phyloP scores from a whole-genome alignment of 768 basidiomycete genomes.

The Podaxis mareebaensis region DNA sequence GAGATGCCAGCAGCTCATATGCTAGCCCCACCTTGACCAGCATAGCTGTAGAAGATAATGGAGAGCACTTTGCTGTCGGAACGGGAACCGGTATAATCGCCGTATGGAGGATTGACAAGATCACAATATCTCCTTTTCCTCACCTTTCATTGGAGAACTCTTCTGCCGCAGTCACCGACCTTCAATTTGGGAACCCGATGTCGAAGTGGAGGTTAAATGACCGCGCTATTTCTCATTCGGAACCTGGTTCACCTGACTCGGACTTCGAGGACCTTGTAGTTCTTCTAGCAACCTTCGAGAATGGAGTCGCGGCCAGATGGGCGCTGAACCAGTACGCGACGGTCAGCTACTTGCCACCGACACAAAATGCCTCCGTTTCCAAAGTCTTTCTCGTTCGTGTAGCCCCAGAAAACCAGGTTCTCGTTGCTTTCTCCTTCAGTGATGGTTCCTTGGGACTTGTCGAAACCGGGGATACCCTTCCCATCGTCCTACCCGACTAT shows the following conservation, averaged over 20 bases:
- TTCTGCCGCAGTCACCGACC: slow-evolving; percentile 51
- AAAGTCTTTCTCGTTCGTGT: slow-evolving; percentile 52
- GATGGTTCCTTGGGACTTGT: slow-evolving; percentile 69
- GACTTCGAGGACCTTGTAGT: slow-evolving; percentile 21
- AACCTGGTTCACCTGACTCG: slow-evolving; percentile 32
- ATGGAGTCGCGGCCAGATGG: slow-evolving; percentile 61
- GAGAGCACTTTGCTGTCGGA: slow-evolving; percentile 68
- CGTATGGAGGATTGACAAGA: slow-evolving; percentile 57
- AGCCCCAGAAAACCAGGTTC: slow-evolving; percentile 42
- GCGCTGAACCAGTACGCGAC: slow-evolving; percentile 33
- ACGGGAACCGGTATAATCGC: slow-evolving; percentile 66
- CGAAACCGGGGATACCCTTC: slow-evolving; percentile 48
- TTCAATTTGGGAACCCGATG: slow-evolving; percentile 43
- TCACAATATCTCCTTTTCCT: slow-evolving; percentile 35
- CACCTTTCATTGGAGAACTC: slow-evolving; percentile 43
- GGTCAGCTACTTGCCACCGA: slow-evolving; percentile 43
- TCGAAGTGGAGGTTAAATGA: slow-evolving; percentile 14
- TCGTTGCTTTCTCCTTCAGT: slow-evolving; percentile 61
- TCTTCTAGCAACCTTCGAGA: slow-evolving; percentile 57
- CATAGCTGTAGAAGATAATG: slow-evolving; percentile 62
- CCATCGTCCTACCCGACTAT: slow-evolving; percentile 44
- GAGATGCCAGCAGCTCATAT: slow-evolving; percentile 48
- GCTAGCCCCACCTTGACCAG: slow-evolving; percentile 53
- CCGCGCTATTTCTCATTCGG: slow-evolving; percentile 28
- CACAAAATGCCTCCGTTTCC: slow-evolving; percentile 42